phyloP scores from a whole-genome alignment of 371 early-diverging fungal genomes.

The Zopfochytrium polystomum region DNA sequence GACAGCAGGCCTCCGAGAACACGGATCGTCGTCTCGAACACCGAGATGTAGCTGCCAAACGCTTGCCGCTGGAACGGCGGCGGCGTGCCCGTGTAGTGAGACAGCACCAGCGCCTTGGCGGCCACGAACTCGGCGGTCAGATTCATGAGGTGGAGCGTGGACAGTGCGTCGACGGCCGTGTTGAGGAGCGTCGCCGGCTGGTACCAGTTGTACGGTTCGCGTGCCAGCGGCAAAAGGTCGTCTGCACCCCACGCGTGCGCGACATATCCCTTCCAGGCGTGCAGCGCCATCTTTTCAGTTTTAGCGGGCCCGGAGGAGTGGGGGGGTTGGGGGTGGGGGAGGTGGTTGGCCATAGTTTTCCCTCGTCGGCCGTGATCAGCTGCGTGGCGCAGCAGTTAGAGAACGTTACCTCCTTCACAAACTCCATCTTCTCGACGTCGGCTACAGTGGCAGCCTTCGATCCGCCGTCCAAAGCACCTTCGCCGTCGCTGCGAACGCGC shows the following conservation, averaged over 20 bases:
- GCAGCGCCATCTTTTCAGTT: slow-evolving; percentile 35
- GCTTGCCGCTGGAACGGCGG: slow-evolving; percentile 12
- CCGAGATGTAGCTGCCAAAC: not conserved
- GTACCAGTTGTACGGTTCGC: slow-evolving; percentile 24
- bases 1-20: slow-evolving; percentile 40
- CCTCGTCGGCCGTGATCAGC: too few relatives aligned
- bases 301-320: too few relatives aligned
- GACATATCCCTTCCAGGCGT: slow-evolving; percentile 32
- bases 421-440: too few relatives aligned
- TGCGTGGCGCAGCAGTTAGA: not conserved
- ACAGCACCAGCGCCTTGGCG: slow-evolving; percentile 64
- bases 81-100: slow-evolving; percentile 34
- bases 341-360: too few relatives aligned
- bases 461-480: too few relatives aligned
- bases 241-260: slow-evolving; percentile 19
- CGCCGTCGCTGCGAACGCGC: too few relatives aligned
- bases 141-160: slow-evolving; percentile 79
- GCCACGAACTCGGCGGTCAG: slow-evolving; percentile 65
- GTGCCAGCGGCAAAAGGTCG: slow-evolving; percentile 27
- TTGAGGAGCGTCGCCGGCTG: slow-evolving; percentile 29
- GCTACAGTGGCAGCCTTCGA: too few relatives aligned
- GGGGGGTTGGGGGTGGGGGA: too few relatives aligned
- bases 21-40: slow-evolving; percentile 41
- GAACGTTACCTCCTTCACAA: slow-evolving; percentile 10
- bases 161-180: slow-evolving; percentile 79